Evolutionary conservation across 2,329 filamentous ascomycete species (phyloP), one percentile per base, ranked within the genome.

Genomic region (Ascocoryne sarcoides): DNA sequence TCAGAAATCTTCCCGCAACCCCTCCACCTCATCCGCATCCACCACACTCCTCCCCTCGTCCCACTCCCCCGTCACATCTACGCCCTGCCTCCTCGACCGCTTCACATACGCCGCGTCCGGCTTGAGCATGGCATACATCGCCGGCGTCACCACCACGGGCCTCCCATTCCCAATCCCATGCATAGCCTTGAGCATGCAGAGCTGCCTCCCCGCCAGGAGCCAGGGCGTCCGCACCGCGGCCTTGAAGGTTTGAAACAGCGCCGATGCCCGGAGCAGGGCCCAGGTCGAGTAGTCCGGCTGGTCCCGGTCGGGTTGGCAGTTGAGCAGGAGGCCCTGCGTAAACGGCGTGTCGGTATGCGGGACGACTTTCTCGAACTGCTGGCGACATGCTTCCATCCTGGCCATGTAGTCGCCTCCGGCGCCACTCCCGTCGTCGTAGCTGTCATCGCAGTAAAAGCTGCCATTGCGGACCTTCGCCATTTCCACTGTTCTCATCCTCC

Each of bases 281-380:
- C 32, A 35, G 23, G 12, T 7, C 7, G 23, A 26, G 12, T 7
- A 7, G 7, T 26, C 23, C 9, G 32, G 32, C 18, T 14, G 15
- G 7, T 16, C 7, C 18, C 30, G 14, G n/a, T 16, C 10, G n/a
- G 17, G 16, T 19, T 19, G 19, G 32, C 15, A 35, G 32, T 35
- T 19, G 5, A 18, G 43, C 9, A 51, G 18, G 31, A 56, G 37
- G 16, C 38, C n/a, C 37, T 49, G 23, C 39, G 48, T 48, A 3
- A 49, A 12, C 3, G 48, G 5, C 16, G 44, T 39, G 7, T 56
- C 44, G 0, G 30, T 14, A 1, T 43, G 41, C 2, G 59, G 59
- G 15, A 31, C 39, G 14, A 61, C 59, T 1, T 30, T 31, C 12
- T 37, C 39, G 32, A 48, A 62, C 2, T 45, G 46, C 18, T 50